These are phyloP conservation scores for Malassezia dermatis DNA, from an alignment of 1,284 basidiomycete species.

Conservation along the genomic window DNA sequence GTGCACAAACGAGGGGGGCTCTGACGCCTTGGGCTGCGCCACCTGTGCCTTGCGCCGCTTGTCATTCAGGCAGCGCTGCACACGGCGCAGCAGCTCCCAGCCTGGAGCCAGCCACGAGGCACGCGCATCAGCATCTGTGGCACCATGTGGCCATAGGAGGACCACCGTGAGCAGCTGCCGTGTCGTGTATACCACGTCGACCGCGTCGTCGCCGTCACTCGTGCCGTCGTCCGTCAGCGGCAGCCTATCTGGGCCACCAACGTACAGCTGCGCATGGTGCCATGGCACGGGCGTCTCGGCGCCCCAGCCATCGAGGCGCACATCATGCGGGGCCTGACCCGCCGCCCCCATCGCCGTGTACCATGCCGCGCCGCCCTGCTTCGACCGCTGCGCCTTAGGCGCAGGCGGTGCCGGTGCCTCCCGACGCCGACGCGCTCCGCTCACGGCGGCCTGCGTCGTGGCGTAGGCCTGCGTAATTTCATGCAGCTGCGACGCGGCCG, in stretches of 20 bases:
- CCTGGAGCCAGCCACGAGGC: neutral
- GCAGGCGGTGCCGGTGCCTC: neutral
- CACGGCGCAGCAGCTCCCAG: constrained; percentile 13
- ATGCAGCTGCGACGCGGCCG: neutral
- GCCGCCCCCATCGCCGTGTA: neutral
- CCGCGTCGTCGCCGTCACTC: neutral
- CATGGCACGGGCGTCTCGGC: constrained; percentile 8
- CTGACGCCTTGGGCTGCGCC: neutral
- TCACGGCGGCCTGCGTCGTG: neutral
- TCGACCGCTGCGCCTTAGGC: neutral
- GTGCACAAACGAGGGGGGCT: constrained; percentile 1
- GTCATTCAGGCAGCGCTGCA: constrained; percentile 11
- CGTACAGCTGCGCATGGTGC: constrained; percentile 1
- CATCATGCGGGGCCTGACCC: neutral
- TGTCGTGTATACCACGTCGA: constrained; percentile 6
- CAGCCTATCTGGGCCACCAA: neutral
- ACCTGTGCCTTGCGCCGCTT: neutral
- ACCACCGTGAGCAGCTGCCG: constrained; percentile 13
- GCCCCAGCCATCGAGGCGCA: constrained; percentile 14
- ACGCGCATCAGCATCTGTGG: neutral
- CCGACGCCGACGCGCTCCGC: neutral
- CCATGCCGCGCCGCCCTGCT: neutral
- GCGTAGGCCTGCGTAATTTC: constrained; percentile 4
- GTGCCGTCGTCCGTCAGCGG: neutral
- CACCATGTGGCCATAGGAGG: neutral